These are phyloP conservation scores for Gomphus bonarii DNA, from an alignment of 1,284 basidiomycete genomes.

Conservation along the genomic window DNA sequence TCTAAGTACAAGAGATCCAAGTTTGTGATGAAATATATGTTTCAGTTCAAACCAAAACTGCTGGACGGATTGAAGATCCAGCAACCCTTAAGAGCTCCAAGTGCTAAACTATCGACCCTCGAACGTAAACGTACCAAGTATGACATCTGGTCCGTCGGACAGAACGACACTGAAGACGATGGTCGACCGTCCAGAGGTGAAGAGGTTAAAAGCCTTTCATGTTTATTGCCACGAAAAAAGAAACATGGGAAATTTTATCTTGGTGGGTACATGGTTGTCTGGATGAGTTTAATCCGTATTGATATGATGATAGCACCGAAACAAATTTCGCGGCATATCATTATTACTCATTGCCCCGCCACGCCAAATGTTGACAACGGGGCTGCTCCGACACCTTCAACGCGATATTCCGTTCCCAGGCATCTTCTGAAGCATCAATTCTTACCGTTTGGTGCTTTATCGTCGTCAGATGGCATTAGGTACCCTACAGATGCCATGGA, in stretches of 20 bases:
- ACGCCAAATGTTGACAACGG: constrained; percentile 25
- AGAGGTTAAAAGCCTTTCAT: constrained; percentile 48
- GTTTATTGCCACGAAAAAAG: constrained; percentile 49
- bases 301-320: constrained; percentile 36
- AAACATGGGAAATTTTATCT: constrained; percentile 49
- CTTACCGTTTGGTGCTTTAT: constrained; percentile 48
- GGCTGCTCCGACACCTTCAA: constrained; percentile 17
- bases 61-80: constrained; percentile 42
- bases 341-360: constrained; percentile 41
- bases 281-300: background rate
- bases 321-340: constrained; percentile 43
- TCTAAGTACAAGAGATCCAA: constrained; percentile 11
- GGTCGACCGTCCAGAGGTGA: constrained; percentile 38
- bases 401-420: constrained; percentile 43
- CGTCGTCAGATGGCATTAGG: constrained; percentile 12
- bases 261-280: constrained; percentile 28
- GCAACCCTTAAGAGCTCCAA: constrained; percentile 26
- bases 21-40: background rate
- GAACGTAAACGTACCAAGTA: constrained; percentile 42
- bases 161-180: constrained; percentile 18
- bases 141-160: constrained; percentile 51
- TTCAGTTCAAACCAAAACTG: constrained; percentile 54
- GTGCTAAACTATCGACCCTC: constrained; percentile 34
- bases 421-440: constrained; percentile 55
- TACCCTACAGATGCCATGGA: constrained; percentile 9